These are phyloP conservation scores for Mucor plumbeus DNA, from an alignment of 371 early-diverging fungal species.

Conservation along the genomic window DNA sequence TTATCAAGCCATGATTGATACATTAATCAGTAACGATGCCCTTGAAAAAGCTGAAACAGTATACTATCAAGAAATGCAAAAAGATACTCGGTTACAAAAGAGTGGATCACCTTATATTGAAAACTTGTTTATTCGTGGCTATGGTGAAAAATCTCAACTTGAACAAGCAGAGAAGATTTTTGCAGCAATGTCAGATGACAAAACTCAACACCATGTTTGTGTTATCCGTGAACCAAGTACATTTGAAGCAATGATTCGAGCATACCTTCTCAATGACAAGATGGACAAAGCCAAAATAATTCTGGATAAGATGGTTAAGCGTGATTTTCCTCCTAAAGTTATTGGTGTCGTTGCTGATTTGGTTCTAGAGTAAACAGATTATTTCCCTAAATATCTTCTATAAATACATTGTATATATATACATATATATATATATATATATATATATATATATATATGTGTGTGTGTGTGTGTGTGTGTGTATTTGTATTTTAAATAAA, in stretches of 20 bases:
- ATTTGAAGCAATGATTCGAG: conserved; percentile 66
- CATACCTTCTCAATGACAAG: conserved; percentile 56
- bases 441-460: too few species aligned
- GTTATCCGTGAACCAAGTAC: conserved; percentile 69
- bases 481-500: too few species aligned
- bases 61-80: conserved; percentile 33
- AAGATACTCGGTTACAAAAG: conserved; percentile 23
- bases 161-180: conserved; percentile 58
- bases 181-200: conserved; percentile 58
- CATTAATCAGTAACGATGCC: conserved; percentile 52
- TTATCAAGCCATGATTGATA: conserved; percentile 66
- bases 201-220: conserved; percentile 18
- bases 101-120: conserved; percentile 66
- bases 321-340: conserved; percentile 57
- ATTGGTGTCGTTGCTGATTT: conserved; percentile 47
- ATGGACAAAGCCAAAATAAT: conserved; percentile 48
- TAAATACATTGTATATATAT: too few species aligned
- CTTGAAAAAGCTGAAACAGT: conserved; percentile 52
- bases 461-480: too few species aligned
- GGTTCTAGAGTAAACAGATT: conserved; percentile 2
- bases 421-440: too few species aligned
- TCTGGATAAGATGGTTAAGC: conserved; percentile 46
- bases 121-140: conserved; percentile 68
- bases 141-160: conserved; percentile 53
- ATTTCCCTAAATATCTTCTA: too few species aligned